Evolutionary conservation across 2,329 filamentous ascomycete species (phyloP), one percentile per base, ranked within the genome.

Genomic region (Anthostomella pinea): DNA sequence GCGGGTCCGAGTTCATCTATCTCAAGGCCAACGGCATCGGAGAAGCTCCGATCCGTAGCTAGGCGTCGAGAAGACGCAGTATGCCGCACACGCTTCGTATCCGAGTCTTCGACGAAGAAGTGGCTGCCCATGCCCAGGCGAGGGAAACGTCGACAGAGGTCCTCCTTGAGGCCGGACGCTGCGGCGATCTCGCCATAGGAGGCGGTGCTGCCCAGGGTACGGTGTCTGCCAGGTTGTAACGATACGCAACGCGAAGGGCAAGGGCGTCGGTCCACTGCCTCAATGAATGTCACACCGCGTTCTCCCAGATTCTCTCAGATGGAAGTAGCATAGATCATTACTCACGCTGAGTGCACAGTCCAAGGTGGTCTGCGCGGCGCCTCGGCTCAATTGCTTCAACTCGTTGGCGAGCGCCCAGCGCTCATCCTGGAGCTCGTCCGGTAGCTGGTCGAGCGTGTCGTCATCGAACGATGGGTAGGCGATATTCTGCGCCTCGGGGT

Each of bases 1-100:
- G 41, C 41, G 11, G 41, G 41, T 17, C 41, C 41, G 24, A 43
- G 25, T 2, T 43, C 36, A 18, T 43, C 41, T 39, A 40, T 34
- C 29, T 40, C 36, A n/a, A 43, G 33, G 22, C 36, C 41, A 4
- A 43, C 24, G 15, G 33, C 41, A 29, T 43, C 41, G 14, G 8
- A 23, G 26, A 39, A 40, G 26, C 37, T 14, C 33, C 18, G 33
- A 21, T 43, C 33, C 25, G 33, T 43, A 22, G 30, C 41, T 17
- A 43, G 29, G 5, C 11, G 33, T 14, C 41, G 33, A 30, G 41
- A 43, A 25, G 37, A 34, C 21, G 41, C 41, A 18, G 41, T 43
- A 15, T 43, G 33, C 17, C 37, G 33, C 22, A 43, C 41, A 24
- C 36, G 37, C 22, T 35, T 20, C 7, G 36, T 39, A 20, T 37